phyloP scores from a whole-genome alignment of 208 protist genomes.

The Entamoeba moshkovskii region DNA sequence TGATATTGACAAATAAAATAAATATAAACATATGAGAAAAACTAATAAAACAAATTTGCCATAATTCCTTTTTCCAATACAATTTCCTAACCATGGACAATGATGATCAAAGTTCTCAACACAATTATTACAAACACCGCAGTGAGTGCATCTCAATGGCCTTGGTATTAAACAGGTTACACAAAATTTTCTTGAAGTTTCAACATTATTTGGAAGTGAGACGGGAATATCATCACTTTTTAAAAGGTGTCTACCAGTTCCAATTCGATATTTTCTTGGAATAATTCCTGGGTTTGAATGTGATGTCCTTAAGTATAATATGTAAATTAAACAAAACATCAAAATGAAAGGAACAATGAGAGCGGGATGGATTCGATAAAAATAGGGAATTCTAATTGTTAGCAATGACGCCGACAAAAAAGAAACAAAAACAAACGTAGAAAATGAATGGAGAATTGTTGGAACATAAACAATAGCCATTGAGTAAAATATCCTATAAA shows the following conservation, averaged over 20 bases:
- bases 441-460: not conserved
- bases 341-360: not conserved
- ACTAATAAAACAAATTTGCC: slow-evolving; percentile 22
- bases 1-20: not conserved
- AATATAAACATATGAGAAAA: not conserved
- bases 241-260: not conserved
- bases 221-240: not conserved
- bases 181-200: slow-evolving; percentile 24
- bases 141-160: slow-evolving; percentile 30
- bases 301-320: not conserved
- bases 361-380: not conserved
- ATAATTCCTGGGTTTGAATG: not conserved
- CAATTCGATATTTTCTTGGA: not conserved
- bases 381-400: not conserved
- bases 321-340: not conserved
- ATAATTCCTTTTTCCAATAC: slow-evolving; percentile 36
- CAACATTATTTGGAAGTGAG: not conserved
- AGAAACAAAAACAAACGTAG: not conserved
- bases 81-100: slow-evolving; percentile 38
- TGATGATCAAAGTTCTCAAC: slow-evolving; percentile 37
- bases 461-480: not conserved
- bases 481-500: not conserved
- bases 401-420: not conserved
- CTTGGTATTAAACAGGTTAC: slow-evolving; percentile 27
- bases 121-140: slow-evolving; percentile 31